Conservation (phyloP, 1,284 basidiomycete genomes). For the Pseudozyma sp. region DNA sequence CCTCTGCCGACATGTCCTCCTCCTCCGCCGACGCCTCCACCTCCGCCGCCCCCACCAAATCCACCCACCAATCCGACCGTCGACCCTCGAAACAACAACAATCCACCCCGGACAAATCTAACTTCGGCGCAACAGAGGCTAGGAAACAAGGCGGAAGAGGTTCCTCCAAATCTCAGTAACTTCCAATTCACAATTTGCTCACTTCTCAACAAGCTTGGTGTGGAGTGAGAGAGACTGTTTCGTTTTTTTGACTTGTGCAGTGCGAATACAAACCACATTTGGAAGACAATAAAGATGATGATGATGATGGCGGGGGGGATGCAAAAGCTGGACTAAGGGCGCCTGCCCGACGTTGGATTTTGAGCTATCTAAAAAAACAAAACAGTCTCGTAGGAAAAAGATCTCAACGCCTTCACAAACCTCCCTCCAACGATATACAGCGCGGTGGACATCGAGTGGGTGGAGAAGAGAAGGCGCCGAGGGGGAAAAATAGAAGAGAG, state of each 20-base stretch:
- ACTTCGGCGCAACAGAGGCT: slow-evolving; percentile 31
- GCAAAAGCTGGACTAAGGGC: slow-evolving; percentile 46
- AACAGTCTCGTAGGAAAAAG: slow-evolving; percentile 9
- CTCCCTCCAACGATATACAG: not conserved
- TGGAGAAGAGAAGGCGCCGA: not conserved
- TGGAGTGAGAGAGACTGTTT: slow-evolving; percentile 16
- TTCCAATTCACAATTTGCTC: no score
- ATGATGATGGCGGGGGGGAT: slow-evolving; percentile 4
- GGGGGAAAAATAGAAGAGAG: not conserved
- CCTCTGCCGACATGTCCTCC: slow-evolving; percentile 16
- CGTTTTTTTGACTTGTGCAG: slow-evolving; percentile 3
- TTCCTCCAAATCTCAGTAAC: no score
- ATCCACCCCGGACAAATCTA: not conserved
- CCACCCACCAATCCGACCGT: slow-evolving; percentile 4
- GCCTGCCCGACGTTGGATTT: slow-evolving; percentile 53
- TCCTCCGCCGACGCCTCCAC: slow-evolving; percentile 15
- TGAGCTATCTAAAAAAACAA: slow-evolving; percentile 4
- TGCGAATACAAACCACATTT: slow-evolving; percentile 39
- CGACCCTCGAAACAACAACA: slow-evolving; percentile 24
- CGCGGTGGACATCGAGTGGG: not conserved
- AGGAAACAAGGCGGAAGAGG: slow-evolving; percentile 29
- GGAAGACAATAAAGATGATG: not conserved
- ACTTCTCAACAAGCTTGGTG: no score
- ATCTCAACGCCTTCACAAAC: not conserved
- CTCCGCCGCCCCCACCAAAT: slow-evolving; percentile 18